Conservation (phyloP, 2,329 filamentous ascomycete genomes). For the Fusarium irregulare region DNA sequence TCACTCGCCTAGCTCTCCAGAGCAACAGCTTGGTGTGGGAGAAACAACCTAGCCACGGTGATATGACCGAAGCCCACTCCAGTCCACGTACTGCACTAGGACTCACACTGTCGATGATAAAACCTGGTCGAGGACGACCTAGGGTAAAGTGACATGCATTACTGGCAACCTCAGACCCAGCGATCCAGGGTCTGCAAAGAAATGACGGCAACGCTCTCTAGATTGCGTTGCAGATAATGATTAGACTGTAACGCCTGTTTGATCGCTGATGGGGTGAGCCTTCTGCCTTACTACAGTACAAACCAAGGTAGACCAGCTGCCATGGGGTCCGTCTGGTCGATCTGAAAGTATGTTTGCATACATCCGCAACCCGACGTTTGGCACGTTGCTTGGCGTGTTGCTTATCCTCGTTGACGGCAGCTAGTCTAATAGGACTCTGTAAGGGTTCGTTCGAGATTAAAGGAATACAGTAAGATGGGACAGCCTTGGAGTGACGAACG, state of each 20-base stretch:
- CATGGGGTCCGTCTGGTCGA: constrained; percentile 17
- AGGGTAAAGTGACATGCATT: constrained; percentile 36
- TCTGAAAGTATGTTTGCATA: constrained; percentile 35
- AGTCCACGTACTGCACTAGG: neutral
- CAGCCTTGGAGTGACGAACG: neutral
- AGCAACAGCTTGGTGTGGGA: neutral
- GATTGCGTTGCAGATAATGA: neutral
- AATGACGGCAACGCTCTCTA: constrained; percentile 27
- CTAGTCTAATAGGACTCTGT: constrained; percentile 4
- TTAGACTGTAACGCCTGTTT: constrained; percentile 7
- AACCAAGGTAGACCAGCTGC: constrained; percentile 5
- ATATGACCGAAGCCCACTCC: neutral
- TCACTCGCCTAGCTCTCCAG: neutral
- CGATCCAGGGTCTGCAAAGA: constrained; percentile 6
- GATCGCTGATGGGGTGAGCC: constrained; percentile 4
- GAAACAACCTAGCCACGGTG: neutral
- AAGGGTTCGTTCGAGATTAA: constrained; percentile 9
- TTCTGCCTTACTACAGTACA: neutral
- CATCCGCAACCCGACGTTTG: constrained; percentile 20
- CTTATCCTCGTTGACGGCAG: neutral
- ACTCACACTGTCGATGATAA: neutral
- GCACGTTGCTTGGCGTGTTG: constrained; percentile 11
- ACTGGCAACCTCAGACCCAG: constrained; percentile 2
- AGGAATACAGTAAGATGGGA: neutral
- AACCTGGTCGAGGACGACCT: constrained; percentile 8